Percentiles rank a stretch among this genome's conserved stretches.
phyloP scores from a whole-genome alignment of 805 yeast species.

The Scheffersomyces spartinae region DNA sequence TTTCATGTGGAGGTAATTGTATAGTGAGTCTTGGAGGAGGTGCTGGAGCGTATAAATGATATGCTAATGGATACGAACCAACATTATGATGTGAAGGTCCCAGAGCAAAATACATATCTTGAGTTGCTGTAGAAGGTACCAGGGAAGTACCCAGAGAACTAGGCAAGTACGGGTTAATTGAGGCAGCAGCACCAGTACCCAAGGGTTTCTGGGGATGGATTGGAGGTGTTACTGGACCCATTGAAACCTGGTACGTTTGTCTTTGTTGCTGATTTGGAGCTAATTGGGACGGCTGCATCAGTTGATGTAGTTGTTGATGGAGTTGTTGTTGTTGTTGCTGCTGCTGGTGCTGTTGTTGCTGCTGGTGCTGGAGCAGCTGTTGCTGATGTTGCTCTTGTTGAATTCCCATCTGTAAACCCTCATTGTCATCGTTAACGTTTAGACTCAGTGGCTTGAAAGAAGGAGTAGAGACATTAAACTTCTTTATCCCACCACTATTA shows the following conservation, averaged over 20 bases:
- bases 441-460: conserved; percentile 32
- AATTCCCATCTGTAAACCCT: too few species aligned
- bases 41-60: conserved; percentile 82
- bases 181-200: too few species aligned
- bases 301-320: conserved; percentile 1
- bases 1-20: conserved; percentile 58
- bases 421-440: too few species aligned
- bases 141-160: conserved; percentile 4
- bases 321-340: conserved; percentile 6
- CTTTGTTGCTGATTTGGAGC: background rate
- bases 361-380: conserved; percentile 3
- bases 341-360: conserved; percentile 6
- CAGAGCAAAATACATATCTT: conserved; percentile 10
- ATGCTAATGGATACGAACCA: conserved; percentile 46
- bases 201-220: conserved; percentile 1
- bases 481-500: conserved; percentile 9
- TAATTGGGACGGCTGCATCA: background rate
- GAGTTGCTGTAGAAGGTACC: conserved; percentile 3
- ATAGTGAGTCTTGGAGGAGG: conserved; percentile 65
- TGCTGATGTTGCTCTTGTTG: conserved; percentile 3
- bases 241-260: too few species aligned
- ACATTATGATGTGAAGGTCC: conserved; percentile 9
- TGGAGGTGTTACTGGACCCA: background rate
- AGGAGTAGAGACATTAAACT: conserved; percentile 28
- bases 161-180: conserved; percentile 14